Evolutionary conservation across 345 rosid genomes (phyloP).

Genomic region (Populus deltoides): DNA sequence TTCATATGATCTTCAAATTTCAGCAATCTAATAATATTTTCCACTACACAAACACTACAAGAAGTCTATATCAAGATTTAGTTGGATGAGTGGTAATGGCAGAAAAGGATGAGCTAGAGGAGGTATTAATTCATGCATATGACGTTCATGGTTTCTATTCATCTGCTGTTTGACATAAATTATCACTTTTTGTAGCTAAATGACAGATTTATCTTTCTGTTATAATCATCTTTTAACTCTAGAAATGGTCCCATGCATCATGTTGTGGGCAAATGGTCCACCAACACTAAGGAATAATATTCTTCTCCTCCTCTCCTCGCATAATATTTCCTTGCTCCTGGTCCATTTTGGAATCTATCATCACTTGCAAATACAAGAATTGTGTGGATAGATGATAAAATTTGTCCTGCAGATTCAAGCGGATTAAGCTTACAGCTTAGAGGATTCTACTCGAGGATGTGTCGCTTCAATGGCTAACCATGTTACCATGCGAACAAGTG

Average conservation of each 20-base stretch:
- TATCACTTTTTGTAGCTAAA: neutral
- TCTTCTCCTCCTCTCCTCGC: neutral
- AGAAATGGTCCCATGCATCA: constrained; percentile 3
- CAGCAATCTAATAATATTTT: constrained; percentile 13
- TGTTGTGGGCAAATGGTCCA: constrained; percentile 43
- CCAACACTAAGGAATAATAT: neutral
- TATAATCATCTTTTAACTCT: neutral
- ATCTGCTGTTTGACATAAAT: neutral
- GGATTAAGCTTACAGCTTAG: neutral
- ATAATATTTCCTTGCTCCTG: neutral
- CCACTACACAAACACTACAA: constrained; percentile 3
- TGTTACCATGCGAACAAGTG: neutral
- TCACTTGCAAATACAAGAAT: neutral
- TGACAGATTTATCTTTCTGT: neutral
- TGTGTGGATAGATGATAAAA: neutral
- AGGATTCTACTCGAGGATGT: neutral
- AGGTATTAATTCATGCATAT: neutral
- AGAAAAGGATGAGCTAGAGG: neutral
- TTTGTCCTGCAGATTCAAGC: neutral
- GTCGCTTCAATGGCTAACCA: neutral
- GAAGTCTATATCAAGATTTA: constrained; percentile 12
- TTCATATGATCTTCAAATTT: neutral
- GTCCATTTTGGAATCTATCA: neutral
- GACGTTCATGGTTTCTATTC: neutral
- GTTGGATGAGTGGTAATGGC: neutral